These are phyloP conservation scores for Sphaerosporella brunnea DNA, from an alignment of 495 filamentous ascomycete genomes.

Conservation along the genomic window DNA sequence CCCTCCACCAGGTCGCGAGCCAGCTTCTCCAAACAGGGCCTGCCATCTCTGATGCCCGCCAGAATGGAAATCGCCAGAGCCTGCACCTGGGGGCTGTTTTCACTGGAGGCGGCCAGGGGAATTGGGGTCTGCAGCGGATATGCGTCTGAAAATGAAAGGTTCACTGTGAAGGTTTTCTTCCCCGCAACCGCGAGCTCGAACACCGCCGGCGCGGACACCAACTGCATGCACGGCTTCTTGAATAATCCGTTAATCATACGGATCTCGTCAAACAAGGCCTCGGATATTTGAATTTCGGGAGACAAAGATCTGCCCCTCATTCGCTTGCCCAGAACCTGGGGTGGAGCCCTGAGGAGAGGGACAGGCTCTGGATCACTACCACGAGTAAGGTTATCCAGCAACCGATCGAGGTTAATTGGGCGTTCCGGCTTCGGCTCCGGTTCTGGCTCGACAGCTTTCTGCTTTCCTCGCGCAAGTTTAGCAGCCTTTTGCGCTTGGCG, in stretches of 20 bases:
- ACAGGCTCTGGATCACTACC: background rate
- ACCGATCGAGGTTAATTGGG: too few species aligned
- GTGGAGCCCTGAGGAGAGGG: background rate
- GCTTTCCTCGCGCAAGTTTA: too few species aligned
- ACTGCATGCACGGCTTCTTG: background rate
- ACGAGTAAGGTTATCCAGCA: too few species aligned
- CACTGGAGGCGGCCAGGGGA: too few species aligned
- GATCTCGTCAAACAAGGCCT: conserved; percentile 2
- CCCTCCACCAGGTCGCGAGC: background rate
- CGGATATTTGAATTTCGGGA: background rate
- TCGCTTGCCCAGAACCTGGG: conserved; percentile 1
- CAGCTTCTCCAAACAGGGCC: background rate
- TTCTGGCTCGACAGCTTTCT: too few species aligned
- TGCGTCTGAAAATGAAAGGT: background rate
- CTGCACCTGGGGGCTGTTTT: background rate
- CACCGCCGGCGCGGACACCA: background rate
- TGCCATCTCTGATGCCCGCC: background rate
- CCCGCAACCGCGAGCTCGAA: conserved; percentile 4
- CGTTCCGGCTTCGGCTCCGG: too few species aligned
- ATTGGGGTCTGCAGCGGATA: conserved; percentile 1
- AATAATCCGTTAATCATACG: background rate
- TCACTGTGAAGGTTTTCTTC: background rate
- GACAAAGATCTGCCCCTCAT: background rate
- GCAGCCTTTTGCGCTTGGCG: too few species aligned
- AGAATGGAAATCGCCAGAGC: background rate